Conservation (phyloP, 345 rosid genomes). For the Mangifera indica region DNA sequence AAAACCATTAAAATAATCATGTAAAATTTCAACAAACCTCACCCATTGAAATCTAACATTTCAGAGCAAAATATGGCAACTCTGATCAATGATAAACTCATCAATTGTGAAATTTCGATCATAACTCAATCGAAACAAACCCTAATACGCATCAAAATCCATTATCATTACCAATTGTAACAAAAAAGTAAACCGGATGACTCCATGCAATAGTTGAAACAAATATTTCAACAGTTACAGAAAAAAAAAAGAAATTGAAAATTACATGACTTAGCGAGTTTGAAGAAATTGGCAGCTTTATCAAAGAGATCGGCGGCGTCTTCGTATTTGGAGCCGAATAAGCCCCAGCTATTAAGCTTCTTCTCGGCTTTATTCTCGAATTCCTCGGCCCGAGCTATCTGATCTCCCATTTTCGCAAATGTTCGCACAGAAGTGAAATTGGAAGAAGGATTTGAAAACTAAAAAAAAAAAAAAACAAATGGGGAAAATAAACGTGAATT, state of each 20-base stretch:
- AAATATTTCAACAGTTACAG: not conserved
- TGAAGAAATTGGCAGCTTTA: constrained; percentile 69
- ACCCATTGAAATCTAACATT: not conserved
- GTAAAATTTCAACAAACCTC: not conserved
- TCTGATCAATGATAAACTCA: constrained; percentile 1
- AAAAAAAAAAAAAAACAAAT: not conserved
- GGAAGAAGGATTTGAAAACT: not conserved
- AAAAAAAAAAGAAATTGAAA: not conserved
- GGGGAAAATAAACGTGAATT: not conserved
- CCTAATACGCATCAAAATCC: not conserved
- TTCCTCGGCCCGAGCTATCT: constrained; percentile 52
- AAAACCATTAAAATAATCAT: not conserved
- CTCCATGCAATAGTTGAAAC: not conserved
- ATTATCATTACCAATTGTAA: not conserved
- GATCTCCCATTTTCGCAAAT: constrained; percentile 53
- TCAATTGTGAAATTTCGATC: not conserved
- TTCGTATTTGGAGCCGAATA: constrained; percentile 60
- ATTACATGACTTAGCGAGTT: constrained; percentile 69
- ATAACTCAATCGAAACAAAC: not conserved
- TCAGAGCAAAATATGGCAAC: not conserved
- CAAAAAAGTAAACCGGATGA: not conserved
- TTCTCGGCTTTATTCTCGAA: constrained; percentile 71
- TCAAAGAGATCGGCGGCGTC: constrained; percentile 81
- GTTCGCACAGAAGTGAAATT: not conserved
- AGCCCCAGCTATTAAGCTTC: constrained; percentile 59